Evolutionary conservation across 2,329 filamentous ascomycete species (phyloP).

Genomic region (Neospermospora avenae): DNA sequence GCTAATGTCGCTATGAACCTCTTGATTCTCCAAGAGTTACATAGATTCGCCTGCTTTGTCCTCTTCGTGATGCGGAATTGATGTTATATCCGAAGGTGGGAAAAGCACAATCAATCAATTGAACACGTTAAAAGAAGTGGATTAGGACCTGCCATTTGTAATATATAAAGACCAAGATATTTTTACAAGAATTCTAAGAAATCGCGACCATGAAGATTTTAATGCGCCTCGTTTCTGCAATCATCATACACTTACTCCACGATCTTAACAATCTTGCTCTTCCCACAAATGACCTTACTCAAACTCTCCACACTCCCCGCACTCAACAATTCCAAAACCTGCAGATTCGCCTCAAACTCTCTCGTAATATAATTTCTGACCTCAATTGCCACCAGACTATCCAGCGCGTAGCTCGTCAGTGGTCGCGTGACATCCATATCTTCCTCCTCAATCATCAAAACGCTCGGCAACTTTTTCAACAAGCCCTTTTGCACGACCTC

Average conservation of each 20-base stretch:
- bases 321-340: slow-evolving; percentile 53
- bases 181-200: neutral
- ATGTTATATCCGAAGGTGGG: no score
- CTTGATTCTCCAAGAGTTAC: no score
- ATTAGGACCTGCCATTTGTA: no score
- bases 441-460: slow-evolving; percentile 48
- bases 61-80: no score
- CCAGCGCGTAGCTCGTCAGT: slow-evolving; percentile 43
- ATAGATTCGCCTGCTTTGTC: no score
- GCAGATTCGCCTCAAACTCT: slow-evolving; percentile 41
- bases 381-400: slow-evolving; percentile 35
- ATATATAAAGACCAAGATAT: no score
- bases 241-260: no score
- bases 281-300: slow-evolving; percentile 45
- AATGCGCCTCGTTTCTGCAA: no score
- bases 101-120: no score
- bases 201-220: no score
- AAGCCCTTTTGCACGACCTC: slow-evolving; percentile 44
- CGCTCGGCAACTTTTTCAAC: slow-evolving; percentile 45
- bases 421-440: slow-evolving; percentile 46
- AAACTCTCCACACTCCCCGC: slow-evolving; percentile 49
- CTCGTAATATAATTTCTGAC: slow-evolving; percentile 38
- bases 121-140: no score
- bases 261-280: slow-evolving; percentile 33
- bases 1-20: no score